Evolutionary conservation across 495 filamentous ascomycete genomes (phyloP), one percentile per base, ranked within the genome.

Genomic region (Lophiostoma macrostomum): DNA sequence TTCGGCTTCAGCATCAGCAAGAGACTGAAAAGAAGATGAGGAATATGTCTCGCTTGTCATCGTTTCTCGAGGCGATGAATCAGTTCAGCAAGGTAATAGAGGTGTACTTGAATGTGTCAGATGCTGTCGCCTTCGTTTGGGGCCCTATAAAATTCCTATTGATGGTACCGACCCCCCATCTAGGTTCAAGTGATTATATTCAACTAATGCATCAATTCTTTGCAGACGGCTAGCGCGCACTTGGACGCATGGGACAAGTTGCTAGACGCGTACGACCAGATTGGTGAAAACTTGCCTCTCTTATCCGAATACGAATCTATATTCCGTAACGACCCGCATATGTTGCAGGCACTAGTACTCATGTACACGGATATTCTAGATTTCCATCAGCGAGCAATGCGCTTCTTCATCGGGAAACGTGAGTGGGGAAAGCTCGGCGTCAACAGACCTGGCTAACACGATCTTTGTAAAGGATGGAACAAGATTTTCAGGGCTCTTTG

Each of bases 321-420:
- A 12, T 70, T 76, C 31, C 27, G 37, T 14, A 19, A 63, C 2
- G 58, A 55, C 34, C 52, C 59, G 6, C 29, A 61, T 5, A 69
- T 74, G 58, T 48, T 38, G 16, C 53, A 55, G 5, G 61, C 63
- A 34, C 57, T 76, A 7, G 59, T 53, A 1, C 50, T 69, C 28
- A 65, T 77, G 25, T 79, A 73, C 51, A 56, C 67, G 13, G 76
- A 78, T 56, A 67, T 79, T 22, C 56, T 76, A 5, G 57, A 69
- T 4, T 78, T 79, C 41, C 72, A 78, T 32, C 48, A 32, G 27
- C 53, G 55, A 20, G 64, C 69, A 3, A 32, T 76, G 11, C 61
- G 67, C 30, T 65, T 71, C 34, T 74, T 66, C 27, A 35, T 25
- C n/a, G 30, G 48, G 34, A 45, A 43, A 60, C 24, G 50, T 60